Evolutionary conservation across 768 basidiomycete genomes (phyloP).

Genomic region (Leccinum barrowsii): DNA sequence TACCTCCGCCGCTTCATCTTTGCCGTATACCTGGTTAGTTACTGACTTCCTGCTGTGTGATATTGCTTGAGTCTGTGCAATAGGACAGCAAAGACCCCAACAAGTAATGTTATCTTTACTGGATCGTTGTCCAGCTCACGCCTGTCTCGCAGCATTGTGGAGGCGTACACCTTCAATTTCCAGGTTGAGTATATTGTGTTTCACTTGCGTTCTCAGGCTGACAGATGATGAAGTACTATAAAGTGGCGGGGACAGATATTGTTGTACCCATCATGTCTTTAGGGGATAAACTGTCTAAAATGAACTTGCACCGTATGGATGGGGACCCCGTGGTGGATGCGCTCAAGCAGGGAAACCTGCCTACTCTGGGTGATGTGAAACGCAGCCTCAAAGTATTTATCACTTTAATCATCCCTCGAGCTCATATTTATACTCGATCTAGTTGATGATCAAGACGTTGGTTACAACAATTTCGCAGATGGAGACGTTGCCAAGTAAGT

Average conservation of each 20-base stretch:
- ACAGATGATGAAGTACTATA: conserved; percentile 56
- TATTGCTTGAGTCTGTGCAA: conserved; percentile 1
- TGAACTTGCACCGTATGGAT: conserved; percentile 40
- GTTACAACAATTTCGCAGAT: conserved; percentile 77
- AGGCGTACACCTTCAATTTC: conserved; percentile 88
- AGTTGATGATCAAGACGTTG: conserved; percentile 75
- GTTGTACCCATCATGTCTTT: conserved; percentile 72
- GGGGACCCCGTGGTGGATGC: conserved; percentile 62
- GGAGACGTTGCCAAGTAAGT: conserved; percentile 74
- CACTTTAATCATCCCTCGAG: not conserved
- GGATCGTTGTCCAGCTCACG: conserved; percentile 12
- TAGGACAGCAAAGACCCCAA: conserved; percentile 84
- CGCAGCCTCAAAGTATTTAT: conserved; percentile 65
- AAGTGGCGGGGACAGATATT: conserved; percentile 54
- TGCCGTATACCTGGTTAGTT: conserved; percentile 73
- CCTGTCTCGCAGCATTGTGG: conserved; percentile 58
- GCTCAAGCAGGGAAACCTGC: conserved; percentile 54
- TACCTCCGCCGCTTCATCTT: conserved; percentile 86
- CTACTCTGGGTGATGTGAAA: conserved; percentile 80
- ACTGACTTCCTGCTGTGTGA: not conserved
- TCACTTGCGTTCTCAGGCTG: not conserved
- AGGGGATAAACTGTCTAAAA: conserved; percentile 53
- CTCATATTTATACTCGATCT: conserved; percentile 1
- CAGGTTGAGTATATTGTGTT: conserved; percentile 38
- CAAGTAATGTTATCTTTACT: conserved; percentile 47